Conservation (phyloP, 176 grass and related monocot species). For the Neostapfia colusana region DNA sequence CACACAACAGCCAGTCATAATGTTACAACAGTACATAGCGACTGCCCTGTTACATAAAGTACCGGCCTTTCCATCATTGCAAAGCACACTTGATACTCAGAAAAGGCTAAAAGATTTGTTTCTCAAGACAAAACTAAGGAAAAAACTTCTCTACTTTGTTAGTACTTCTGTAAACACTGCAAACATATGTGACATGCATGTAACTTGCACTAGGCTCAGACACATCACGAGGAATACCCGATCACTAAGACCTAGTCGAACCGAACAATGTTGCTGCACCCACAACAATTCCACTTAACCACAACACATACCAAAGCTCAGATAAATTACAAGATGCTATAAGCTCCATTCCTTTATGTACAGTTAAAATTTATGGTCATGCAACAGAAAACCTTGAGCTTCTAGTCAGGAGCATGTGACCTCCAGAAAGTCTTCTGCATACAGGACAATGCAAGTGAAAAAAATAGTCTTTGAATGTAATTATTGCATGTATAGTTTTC, state of each 20-base stretch:
- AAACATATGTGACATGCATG: background rate
- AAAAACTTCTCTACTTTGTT: constrained; percentile 19
- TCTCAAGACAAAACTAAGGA: background rate
- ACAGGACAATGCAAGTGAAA: background rate
- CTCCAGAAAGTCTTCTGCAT: background rate
- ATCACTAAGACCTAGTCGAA: background rate
- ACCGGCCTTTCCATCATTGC: constrained; percentile 36
- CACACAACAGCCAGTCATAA: no score
- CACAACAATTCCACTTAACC: background rate
- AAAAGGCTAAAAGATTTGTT: background rate
- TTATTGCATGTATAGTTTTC: background rate
- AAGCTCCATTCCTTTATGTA: constrained; percentile 11
- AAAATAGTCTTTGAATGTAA: no score
- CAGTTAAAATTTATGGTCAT: background rate
- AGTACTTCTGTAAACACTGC: background rate
- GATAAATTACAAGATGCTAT: constrained; percentile 41
- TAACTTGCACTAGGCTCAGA: constrained; percentile 10
- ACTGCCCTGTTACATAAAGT: background rate
- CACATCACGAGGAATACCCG: background rate
- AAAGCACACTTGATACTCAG: constrained; percentile 13
- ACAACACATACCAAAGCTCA: background rate
- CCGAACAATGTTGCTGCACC: background rate
- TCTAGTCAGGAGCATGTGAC: background rate
- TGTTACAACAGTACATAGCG: no score
- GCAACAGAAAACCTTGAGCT: background rate